Evolutionary conservation across 129 eudicot genomes (phyloP).

Genomic region (Artemisia annua): DNA sequence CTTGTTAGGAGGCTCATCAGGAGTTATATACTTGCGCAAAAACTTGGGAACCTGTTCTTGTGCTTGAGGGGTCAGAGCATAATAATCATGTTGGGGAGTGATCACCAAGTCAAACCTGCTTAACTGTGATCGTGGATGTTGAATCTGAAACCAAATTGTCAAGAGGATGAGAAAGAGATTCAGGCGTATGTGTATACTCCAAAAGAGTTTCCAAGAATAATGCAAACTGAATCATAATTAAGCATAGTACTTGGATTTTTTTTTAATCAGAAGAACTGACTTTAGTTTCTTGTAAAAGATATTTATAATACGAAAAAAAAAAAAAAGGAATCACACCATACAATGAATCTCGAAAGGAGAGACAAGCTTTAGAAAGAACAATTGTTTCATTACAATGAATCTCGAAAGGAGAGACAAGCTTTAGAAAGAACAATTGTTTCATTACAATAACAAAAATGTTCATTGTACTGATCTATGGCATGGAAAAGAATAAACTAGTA

Average conservation of each 20-base stretch:
- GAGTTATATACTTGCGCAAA: conserved; percentile 80
- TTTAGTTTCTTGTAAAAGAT: not conserved
- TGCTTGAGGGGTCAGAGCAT: conserved; percentile 76
- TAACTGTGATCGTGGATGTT: conserved; percentile 87
- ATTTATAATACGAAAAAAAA: not conserved
- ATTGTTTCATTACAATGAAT: too few relatives aligned
- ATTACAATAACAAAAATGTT: not conserved
- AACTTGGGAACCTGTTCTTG: conserved; percentile 87
- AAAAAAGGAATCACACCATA: too few relatives aligned
- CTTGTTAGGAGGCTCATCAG: conserved; percentile 74
- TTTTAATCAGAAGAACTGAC: not conserved
- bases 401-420: not conserved
- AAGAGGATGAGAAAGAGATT: not conserved
- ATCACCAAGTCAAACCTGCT: conserved; percentile 91
- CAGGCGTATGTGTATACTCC: not conserved
- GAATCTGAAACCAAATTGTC: conserved; percentile 59
- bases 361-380: too few relatives aligned
- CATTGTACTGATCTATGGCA: conserved; percentile 2
- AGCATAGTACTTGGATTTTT: conserved; percentile 2
- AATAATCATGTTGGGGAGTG: conserved; percentile 86
- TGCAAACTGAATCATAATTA: conserved; percentile 5
- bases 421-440: not conserved
- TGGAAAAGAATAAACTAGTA: not conserved
- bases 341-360: too few relatives aligned
- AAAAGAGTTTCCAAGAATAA: conserved; percentile 14